phyloP scores from a whole-genome alignment of 2,329 filamentous ascomycete genomes.

The Chaetomium globosum region DNA sequence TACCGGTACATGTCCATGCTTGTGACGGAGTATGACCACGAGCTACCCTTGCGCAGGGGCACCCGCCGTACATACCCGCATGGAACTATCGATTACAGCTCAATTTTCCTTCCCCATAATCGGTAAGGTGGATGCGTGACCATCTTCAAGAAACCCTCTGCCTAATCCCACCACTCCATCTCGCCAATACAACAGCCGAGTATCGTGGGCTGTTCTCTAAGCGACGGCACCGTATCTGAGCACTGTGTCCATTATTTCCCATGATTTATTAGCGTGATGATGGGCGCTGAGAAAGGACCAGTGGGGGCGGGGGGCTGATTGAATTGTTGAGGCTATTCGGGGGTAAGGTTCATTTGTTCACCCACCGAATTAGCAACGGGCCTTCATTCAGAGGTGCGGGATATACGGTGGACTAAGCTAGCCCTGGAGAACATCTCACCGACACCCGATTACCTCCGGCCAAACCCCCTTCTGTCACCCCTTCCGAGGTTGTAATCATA shows the following conservation, averaged over 20 bases:
- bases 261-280: not conserved
- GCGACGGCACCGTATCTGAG: not conserved
- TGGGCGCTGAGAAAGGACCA: constrained; percentile 7
- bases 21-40: not conserved
- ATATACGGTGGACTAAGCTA: not conserved
- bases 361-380: not conserved
- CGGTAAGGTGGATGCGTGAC: not conserved
- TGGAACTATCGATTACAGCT: not conserved
- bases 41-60: not conserved
- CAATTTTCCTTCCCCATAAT: not conserved
- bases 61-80: not conserved
- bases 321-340: not conserved
- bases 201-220: not conserved
- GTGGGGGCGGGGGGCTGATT: not conserved
- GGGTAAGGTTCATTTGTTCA: not conserved
- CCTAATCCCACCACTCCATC: not conserved
- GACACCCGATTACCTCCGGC: not conserved
- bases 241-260: not conserved
- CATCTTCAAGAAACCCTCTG: not conserved
- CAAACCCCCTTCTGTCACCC: not conserved
- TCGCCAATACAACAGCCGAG: not conserved
- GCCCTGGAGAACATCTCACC: not conserved
- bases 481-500: not conserved
- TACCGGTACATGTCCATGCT: constrained; percentile 1
- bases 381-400: not conserved